Conservation (phyloP, 441 rosid species). For the Euphorbia schlechtendalii region DNA sequence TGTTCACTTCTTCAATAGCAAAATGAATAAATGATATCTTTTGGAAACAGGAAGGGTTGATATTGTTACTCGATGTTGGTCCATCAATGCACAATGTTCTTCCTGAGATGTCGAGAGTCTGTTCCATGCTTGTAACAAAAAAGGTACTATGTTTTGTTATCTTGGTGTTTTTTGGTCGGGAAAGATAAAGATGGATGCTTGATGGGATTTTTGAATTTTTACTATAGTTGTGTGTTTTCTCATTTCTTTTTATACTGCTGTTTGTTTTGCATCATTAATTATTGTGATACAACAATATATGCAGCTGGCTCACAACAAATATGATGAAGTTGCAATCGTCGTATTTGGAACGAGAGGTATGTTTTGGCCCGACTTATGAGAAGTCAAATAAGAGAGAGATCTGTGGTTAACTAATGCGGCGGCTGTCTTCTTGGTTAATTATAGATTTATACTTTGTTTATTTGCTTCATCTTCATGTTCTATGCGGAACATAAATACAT, state of each 20-base stretch:
- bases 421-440: background rate
- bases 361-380: background rate
- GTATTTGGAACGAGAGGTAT: constrained; percentile 86
- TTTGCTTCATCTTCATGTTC: background rate
- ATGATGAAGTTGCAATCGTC: constrained; percentile 82
- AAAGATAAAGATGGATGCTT: background rate
- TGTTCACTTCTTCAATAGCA: too few relatives aligned
- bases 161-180: background rate
- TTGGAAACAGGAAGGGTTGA: constrained; percentile 57
- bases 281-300: too few relatives aligned
- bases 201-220: background rate
- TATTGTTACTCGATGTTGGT: constrained; percentile 80
- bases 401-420: background rate
- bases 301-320: constrained; percentile 71
- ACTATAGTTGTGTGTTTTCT: background rate
- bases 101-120: constrained; percentile 57
- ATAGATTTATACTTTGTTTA: background rate
- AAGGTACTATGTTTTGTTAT: constrained; percentile 45
- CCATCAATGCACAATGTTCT: constrained; percentile 70
- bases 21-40: too few relatives aligned
- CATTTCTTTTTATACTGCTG: background rate
- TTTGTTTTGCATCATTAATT: too few relatives aligned
- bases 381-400: background rate
- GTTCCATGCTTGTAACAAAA: constrained; percentile 64
- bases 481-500: background rate